phyloP scores from a whole-genome alignment of 108 stramenopile genomes.

The Aurantiochytrium sp. region DNA sequence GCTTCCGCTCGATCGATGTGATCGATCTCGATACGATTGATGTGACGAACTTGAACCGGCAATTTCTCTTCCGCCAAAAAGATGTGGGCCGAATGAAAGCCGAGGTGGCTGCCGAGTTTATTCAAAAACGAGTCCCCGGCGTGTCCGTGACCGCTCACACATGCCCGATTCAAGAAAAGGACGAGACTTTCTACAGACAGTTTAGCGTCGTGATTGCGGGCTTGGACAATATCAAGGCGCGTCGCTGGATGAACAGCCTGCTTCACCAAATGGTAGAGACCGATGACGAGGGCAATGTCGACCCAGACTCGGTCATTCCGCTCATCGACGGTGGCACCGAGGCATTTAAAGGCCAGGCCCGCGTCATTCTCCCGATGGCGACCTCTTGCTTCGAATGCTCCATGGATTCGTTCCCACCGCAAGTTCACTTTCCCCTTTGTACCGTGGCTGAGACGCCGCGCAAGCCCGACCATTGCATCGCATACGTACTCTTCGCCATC shows the following conservation, averaged over 20 bases:
- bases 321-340: slow-evolving; percentile 98
- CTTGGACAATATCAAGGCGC: slow-evolving; percentile 93
- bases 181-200: slow-evolving; percentile 71
- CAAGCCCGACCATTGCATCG: slow-evolving; percentile 95
- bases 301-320: slow-evolving; percentile 85
- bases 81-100: slow-evolving; percentile 50
- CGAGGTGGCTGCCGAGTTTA: slow-evolving; percentile 52
- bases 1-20: slow-evolving; percentile 77
- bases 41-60: slow-evolving; percentile 94
- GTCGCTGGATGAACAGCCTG: slow-evolving; percentile 51
- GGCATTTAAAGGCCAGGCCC: slow-evolving; percentile 94
- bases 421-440: slow-evolving; percentile 81
- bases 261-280: slow-evolving; percentile 73
- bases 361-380: slow-evolving; percentile 88
- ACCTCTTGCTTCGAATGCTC: slow-evolving; percentile 97
- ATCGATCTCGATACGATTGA: slow-evolving; percentile 98
- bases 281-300: slow-evolving; percentile 86
- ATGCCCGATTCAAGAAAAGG: slow-evolving; percentile 88
- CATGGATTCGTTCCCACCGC: slow-evolving; percentile 90
- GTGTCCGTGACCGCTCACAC: slow-evolving; percentile 65
- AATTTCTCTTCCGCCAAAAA: slow-evolving; percentile 72
- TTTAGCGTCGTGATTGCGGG: slow-evolving; percentile 87
- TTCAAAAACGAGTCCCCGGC: slow-evolving; percentile 38
- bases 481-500: slow-evolving; percentile 59
- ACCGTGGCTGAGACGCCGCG: slow-evolving; percentile 99